Evolutionary conservation across 768 basidiomycete genomes (phyloP), one percentile per base, ranked within the genome.

Genomic region (Lactarius deliciosus): DNA sequence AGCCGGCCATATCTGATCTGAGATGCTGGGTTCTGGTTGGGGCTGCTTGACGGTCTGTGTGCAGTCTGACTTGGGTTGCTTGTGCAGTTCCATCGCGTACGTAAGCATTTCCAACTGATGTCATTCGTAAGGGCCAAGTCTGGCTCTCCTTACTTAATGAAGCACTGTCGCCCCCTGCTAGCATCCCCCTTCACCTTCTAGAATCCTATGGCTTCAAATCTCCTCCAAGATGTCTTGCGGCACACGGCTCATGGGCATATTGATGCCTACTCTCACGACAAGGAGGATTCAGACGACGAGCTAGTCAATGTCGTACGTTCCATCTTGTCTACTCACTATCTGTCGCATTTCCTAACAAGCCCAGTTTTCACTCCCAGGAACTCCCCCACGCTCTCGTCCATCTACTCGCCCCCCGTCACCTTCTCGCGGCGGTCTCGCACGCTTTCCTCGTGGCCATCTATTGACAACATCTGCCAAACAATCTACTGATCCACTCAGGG

Each of bases 151-250:
- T 34, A 57, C 30, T 57, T 34, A 57, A 34, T 57, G 47, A 11
- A 50, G 47, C 55, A 9, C 30, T 18, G 47, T 58, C 18, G 57
- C 57, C 11, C 11, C 20, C 2, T 7, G 34, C 34, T 38, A 32
- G 20, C 57, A 38, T 16, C 57, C 20, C 57, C 57, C n/a, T 40
- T 20, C 20, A 38, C 22, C n/a, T 38, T 30, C 55, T 41, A 64
- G 34, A 25, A 62, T 43, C 45, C 47, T 15, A 70, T 70, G 69
- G 22, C 67, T 11, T 70, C 70, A 32, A 79, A 79, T 79, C 80
- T 92, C 58, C 79, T 89, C 9, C 89, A 90, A 75, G 89, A 81
- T 74, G 84, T 91, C 61, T 81, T 91, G 70, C 82, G 84, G 72
- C 86, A 85, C 6, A 79, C 84, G 34, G 79, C 80, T 3, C 73